phyloP scores from a whole-genome alignment of 73 alveolate species.

The Paramecium octaurelia region DNA sequence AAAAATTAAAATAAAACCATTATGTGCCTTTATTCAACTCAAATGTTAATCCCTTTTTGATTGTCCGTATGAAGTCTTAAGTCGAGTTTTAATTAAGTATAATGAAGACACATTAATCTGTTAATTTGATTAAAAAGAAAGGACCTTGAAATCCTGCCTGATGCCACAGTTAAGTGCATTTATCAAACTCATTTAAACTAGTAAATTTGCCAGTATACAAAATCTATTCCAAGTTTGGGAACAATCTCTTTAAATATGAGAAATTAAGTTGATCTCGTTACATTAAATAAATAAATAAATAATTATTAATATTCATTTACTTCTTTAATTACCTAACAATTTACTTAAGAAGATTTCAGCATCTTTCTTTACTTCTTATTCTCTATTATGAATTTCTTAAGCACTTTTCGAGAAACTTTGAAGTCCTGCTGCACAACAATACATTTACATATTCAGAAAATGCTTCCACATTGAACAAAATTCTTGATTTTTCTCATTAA shows the following conservation, averaged over 20 bases:
- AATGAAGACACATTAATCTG: background rate
- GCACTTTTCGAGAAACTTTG: background rate
- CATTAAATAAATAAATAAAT: background rate
- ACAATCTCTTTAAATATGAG: background rate
- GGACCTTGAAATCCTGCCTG: constrained; percentile 40
- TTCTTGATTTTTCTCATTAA: background rate
- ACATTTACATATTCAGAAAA: background rate
- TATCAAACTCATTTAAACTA: constrained; percentile 2
- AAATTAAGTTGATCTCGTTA: background rate
- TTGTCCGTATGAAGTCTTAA: background rate
- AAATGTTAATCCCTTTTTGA: background rate
- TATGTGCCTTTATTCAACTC: background rate
- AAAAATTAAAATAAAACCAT: constrained; percentile 8
- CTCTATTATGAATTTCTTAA: background rate
- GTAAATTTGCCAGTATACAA: background rate
- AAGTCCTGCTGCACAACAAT: background rate
- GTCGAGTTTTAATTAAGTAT: background rate
- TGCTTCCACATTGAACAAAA: background rate
- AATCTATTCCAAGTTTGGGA: background rate
- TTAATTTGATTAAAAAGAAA: background rate
- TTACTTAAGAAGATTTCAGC: background rate
- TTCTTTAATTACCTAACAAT: background rate
- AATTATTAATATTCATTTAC: background rate
- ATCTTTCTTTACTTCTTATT: background rate
- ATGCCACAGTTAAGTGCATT: constrained; percentile 33